Base-by-base conservation (phyloP, 768 basidiomycete species). In the Plicaturopsis crispa region DNA sequence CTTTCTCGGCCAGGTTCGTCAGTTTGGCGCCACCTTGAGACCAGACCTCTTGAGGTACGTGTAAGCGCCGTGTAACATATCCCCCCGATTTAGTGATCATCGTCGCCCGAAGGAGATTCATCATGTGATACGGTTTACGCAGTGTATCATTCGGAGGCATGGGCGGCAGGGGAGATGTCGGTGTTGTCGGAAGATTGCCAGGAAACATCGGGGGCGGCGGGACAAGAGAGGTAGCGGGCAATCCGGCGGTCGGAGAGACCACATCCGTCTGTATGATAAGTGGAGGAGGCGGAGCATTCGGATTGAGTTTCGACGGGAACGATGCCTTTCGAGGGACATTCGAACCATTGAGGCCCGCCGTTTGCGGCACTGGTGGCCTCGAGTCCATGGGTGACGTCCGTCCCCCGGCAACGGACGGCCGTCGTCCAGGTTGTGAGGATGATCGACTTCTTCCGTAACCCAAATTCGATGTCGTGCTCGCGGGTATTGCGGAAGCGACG, bases 31-130 rank as follows among this genome's bases (percentile, higher is more conserved):
- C 89, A 20, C 84, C 84, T 54, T 89, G 85, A 31, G 86, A 84
- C 91, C 91, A 94, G 17, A 92, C 84, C 52, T 88, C 86, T 39
- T 78, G 77, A 11, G 91, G 89, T 20, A 94, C 84, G 57, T 91
- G 90, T 47, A 94, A 60, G 33, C 83, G 75, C 33, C 80, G 81
- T 12, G 88, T 91, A 40, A 94, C 67, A 56, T 92, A 93, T 22
- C 87, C 89, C n/a, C 91, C 91, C 4, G 83, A 78, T 43, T 72
- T 68, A 24, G 78, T 79, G 24, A 67, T 72, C 78, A 93, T 93
- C 19, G 89, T 89, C 36, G 67, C 75, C 43, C 79, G 70, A 24
- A 94, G 64, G 17, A 88, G 72, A 43, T 69, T 66, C 89, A 94
- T 92, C 73, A 94, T 73, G 55, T 91, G 84, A 54, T 92, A 94